A percentile compares a stretch with the other conserved stretches of the same genome.
Conservation (phyloP, 495 filamentous ascomycete genomes). For the Trichoderma orchidacearum region DNA sequence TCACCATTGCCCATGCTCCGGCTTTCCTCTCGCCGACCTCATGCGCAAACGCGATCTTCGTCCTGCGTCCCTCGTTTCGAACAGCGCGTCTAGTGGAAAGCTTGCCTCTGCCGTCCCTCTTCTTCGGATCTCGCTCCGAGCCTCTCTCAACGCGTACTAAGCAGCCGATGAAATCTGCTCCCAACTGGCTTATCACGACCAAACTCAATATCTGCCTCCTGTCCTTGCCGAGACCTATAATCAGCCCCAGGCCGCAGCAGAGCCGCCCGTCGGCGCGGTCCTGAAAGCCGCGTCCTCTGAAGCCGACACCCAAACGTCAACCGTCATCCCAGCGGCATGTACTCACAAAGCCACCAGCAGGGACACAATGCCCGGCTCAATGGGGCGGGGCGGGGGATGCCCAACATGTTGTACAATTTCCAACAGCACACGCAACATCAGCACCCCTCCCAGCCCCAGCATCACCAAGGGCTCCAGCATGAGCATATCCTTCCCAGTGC, state of each 20-base stretch:
- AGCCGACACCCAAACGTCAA: not conserved
- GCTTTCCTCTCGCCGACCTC: not conserved
- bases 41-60: not conserved
- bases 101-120: not conserved
- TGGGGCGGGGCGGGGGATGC: conserved; percentile 33
- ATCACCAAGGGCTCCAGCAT: conserved; percentile 56
- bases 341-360: conserved; percentile 64
- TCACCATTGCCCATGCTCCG: not conserved
- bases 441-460: conserved; percentile 63
- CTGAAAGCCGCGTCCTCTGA: not conserved
- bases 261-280: not conserved
- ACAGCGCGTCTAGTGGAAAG: conserved; percentile 1
- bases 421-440: conserved; percentile 45
- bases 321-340: conserved; percentile 42
- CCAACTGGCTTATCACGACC: not conserved
- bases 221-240: not conserved
- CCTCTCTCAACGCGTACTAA: not conserved
- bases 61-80: not conserved
- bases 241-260: not conserved
- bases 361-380: conserved; percentile 62
- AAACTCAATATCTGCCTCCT: not conserved
- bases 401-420: conserved; percentile 51
- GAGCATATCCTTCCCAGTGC: conserved; percentile 51
- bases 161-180: not conserved
- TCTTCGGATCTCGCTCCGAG: not conserved